Evolutionary conservation across 164 flowering plant genomes (phyloP).

Genomic region (Piper longum): DNA sequence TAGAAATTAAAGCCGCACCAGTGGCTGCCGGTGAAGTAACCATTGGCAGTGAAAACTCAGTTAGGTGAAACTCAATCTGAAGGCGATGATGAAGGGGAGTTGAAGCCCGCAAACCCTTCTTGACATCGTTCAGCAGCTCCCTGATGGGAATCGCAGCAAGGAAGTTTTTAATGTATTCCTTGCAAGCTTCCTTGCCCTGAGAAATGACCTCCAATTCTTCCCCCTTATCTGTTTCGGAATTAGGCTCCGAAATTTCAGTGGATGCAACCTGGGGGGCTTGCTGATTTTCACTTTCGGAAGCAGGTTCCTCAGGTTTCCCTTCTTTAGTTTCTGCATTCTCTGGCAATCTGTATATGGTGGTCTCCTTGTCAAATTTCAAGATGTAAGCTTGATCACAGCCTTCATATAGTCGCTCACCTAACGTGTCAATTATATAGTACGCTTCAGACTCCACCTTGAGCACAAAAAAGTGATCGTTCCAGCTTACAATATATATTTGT

Average conservation of each 20-base stretch:
- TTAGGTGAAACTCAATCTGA: conserved; percentile 35
- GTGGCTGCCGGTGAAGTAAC: not conserved
- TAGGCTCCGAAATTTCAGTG: no score
- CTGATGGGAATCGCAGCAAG: conserved; percentile 94
- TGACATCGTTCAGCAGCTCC: conserved; percentile 75
- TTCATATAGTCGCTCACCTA: conserved; percentile 88
- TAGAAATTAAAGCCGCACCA: no score
- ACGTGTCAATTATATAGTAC: conserved; percentile 79
- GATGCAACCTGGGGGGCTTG: not conserved
- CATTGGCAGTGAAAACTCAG: conserved; percentile 19
- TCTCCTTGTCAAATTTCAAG: conserved; percentile 24
- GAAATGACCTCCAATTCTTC: conserved; percentile 45
- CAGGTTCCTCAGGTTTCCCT: conserved; percentile 17
- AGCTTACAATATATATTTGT: conserved; percentile 62
- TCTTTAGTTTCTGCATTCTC: conserved; percentile 14
- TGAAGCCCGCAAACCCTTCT: conserved; percentile 58
- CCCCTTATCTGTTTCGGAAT: not conserved
- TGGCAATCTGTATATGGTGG: conserved; percentile 35
- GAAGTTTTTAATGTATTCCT: conserved; percentile 84
- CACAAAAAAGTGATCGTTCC: conserved; percentile 14
- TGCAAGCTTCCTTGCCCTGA: conserved; percentile 81
- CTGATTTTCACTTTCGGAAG: conserved; percentile 11
- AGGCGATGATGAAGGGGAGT: conserved; percentile 46
- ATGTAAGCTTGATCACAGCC: no score
- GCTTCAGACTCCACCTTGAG: conserved; percentile 84